Base-by-base conservation (phyloP, 1,284 basidiomycete species). In the Psilocybe mexicana region DNA sequence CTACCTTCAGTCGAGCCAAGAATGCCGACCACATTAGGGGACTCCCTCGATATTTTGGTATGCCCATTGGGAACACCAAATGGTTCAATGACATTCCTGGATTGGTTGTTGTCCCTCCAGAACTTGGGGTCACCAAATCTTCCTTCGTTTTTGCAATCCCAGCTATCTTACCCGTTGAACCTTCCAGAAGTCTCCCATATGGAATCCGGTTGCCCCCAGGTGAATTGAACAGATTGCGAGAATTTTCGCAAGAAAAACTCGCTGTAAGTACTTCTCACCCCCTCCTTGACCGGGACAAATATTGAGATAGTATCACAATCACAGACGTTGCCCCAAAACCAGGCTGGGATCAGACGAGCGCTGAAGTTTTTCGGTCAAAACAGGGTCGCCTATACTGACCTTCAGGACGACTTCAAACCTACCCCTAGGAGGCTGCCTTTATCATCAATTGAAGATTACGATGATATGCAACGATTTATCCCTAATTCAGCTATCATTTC, bases 131-230 rank as follows among this genome's bases (percentile, higher is more conserved):
- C 43, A 43, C 57, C 6, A 48, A 52, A 6, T 58, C 60, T 14
- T 65, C 62, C 26, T 74, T 68, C 47, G 56, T 71, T 28, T 65
- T 71, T 40, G 68, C 65, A 1, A 66, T 74, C 44, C 70, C 72
- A 6, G 57, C 65, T 7, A 55, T 66, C 14, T 14, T 46, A 25
- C 52, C 50, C 10, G 49, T 57, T 28, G 36, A 53, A 26, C 43
- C 44, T 12, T 33, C 44, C 8, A 8, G 8, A 33, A 6, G 4
- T 33, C 30, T 33, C 5, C 30, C 30, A 33, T 4, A 6, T 36
- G 42, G 33, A 14, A 57, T 61, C 42, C 60, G 62, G 18, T 47
- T 68, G 28, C 59, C 62, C 30, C 53, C 56, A 0, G 57, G 58
- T 0, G 69, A 71, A 48, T 23, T 72, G 23, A 59, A 68, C 24